These are phyloP conservation scores for Dalbergia oliveri DNA, from an alignment of 306 rosid genomes.

Conservation along the genomic window DNA sequence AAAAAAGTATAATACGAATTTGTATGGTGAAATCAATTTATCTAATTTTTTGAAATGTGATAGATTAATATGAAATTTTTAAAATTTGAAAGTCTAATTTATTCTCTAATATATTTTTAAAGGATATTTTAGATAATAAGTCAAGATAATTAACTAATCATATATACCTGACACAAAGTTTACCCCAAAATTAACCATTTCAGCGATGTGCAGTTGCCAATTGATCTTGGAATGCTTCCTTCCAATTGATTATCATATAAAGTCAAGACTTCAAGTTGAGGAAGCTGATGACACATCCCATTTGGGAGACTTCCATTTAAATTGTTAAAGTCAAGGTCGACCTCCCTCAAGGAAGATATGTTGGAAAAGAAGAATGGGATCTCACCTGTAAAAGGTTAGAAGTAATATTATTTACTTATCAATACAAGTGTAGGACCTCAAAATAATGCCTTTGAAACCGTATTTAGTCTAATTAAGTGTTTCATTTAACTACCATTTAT, in stretches of 20 bases:
- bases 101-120: too few relatives aligned
- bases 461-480: too few relatives aligned
- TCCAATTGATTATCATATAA: neutral
- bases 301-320: conserved; percentile 14
- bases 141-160: too few relatives aligned
- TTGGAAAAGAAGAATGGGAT: conserved; percentile 34
- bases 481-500: too few relatives aligned
- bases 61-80: too few relatives aligned
- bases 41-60: too few relatives aligned
- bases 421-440: neutral
- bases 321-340: neutral
- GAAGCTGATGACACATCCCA: conserved; percentile 26
- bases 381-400: conserved; percentile 18
- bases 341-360: conserved; percentile 25
- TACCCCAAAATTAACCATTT: neutral
- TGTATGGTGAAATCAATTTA: too few relatives aligned
- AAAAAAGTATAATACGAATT: too few relatives aligned
- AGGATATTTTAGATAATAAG: too few relatives aligned
- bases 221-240: conserved; percentile 41
- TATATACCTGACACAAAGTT: conserved; percentile 42
- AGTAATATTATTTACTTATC: too few relatives aligned
- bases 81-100: too few relatives aligned
- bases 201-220: conserved; percentile 34
- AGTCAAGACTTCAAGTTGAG: neutral
- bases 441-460: too few relatives aligned